These are phyloP conservation scores for Aspergillus pseudonomiae DNA, from an alignment of 2,329 filamentous ascomycete genomes.

Conservation along the genomic window DNA sequence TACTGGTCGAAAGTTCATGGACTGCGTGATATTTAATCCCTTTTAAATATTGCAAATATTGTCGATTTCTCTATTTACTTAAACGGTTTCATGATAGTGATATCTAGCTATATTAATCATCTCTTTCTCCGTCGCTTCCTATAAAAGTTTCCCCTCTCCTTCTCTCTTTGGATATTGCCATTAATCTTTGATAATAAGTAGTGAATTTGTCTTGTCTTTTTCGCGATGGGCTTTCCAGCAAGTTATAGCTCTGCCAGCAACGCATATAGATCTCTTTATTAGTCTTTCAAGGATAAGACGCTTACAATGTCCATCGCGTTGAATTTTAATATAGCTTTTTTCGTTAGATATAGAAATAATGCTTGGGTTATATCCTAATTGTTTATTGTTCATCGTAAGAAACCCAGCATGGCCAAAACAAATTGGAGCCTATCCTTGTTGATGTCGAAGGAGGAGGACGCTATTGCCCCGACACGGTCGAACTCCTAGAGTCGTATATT, in stretches of 20 bases:
- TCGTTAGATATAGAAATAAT: constrained; percentile 34
- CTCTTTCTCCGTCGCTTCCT: constrained; percentile 23
- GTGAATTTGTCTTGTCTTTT: constrained; percentile 24
- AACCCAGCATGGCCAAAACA: constrained; percentile 12
- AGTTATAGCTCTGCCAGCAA: constrained; percentile 46
- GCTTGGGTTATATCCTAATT: constrained; percentile 25
- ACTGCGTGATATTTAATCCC: constrained; percentile 3
- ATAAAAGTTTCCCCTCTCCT: constrained; percentile 31
- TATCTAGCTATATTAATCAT: constrained; percentile 32
- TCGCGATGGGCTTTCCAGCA: constrained; percentile 50
- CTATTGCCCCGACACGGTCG: constrained; percentile 7
- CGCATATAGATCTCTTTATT: constrained; percentile 35
- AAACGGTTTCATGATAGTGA: constrained; percentile 24
- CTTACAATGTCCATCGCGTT: constrained; percentile 39
- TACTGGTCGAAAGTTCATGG: neutral
- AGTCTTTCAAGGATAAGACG: constrained; percentile 44
- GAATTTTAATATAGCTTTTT: constrained; percentile 45
- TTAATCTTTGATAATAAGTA: constrained; percentile 42
- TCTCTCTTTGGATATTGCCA: constrained; percentile 32
- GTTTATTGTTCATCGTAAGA: constrained; percentile 9
- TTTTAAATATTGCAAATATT: neutral
- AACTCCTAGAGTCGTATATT: constrained; percentile 10
- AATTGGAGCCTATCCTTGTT: neutral
- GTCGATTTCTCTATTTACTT: neutral
- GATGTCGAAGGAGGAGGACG: constrained; percentile 10